Base-by-base conservation (phyloP, 2,329 filamentous ascomycete genomes). In the Nemania diffusa region DNA sequence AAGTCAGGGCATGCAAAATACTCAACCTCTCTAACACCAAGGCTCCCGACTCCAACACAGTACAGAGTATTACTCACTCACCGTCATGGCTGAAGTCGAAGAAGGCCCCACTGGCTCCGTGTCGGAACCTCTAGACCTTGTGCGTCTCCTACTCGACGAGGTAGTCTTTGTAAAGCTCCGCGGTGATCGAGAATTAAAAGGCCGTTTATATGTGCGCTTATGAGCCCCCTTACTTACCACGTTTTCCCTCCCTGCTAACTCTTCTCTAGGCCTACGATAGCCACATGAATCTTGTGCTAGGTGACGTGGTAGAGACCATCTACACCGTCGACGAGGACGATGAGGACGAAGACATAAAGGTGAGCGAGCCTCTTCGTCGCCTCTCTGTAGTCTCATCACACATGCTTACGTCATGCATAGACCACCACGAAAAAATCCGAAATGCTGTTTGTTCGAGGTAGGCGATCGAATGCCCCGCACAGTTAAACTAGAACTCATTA, bases 391-490 rank as follows among this genome's bases (percentile, higher is more conserved):
- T 32, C 7, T 32, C 27, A 17, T 17, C 8, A 27, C 17, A 62
- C 32, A 37, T 48, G 40, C 55, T 67, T 34, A 67, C 24, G 11
- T 17, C 5, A 29, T 60, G 44, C 58, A 15, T 70, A 97, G 92
- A 97, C 94, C 15, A 89, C 96, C 70, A 97, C 95, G 83, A 97
- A 97, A 82, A 97, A 97, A 80, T 97, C 94, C 50, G 96, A 98
- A 79, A 99, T 99, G 96, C 84, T 99, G 22, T 99, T 99, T 79
- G 95, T 99, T 65, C 87, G 96, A 92, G 95, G 94, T 95, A 82
- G 70, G 87, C 80, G n/a, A 26, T 27, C n/a, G n/a, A 56, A n/a
- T 24, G 4, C 24, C 50, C 42, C 34, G 9, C 8, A 29, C 34
- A 8, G 40, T 34, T 37, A 24, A 26, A 42, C 57, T 32, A 3